Base-by-base conservation (phyloP, 768 basidiomycete genomes). In the Boletus coccyginus region DNA sequence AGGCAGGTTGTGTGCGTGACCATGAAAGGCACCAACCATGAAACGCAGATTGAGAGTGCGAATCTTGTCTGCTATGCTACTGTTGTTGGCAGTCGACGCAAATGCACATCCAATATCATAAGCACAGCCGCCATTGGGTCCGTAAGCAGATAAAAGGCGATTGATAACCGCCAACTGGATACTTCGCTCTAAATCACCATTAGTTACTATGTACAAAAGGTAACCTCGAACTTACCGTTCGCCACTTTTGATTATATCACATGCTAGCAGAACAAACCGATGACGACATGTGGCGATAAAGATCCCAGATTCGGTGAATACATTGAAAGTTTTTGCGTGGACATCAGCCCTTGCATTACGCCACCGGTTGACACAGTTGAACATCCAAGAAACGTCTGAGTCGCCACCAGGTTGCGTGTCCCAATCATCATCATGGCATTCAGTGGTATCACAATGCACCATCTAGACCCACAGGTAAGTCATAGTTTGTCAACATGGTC, bases 21-120 rank as follows among this genome's bases (percentile, higher is more conserved):
- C 40, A n/a, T 58, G 49, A 14, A 58, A 58, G 0, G 44, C 2
- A 5, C 47, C 38, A 7, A 49, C 46, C 12, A 36, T 14, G 3
- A 49, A 19, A 1, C 24, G 5, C 1, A 45, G 1, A 19, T 35
- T 32, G 4, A 40, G 38, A 4, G n/a, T n/a, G n/a, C n/a, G n/a
- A n/a, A n/a, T 11, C 19, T 17, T 6, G 51, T 6, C n/a, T n/a
- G n/a, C n/a, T n/a, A 47, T 16, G 14, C 14, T 21, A 12, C 46
- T 48, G 12, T 3, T 11, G 0, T 5, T 9, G 0, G 16, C 8
- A 0, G 35, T 53, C 1, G 8, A 40, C 13, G n/a, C 2, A 13
- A 57, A 53, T 1, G 32, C 16, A 16, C 52, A 57, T 0, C 52
- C 52, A n/a, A 57, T 53, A 4, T 57, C 11, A 10, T 57, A 49